Percentiles rank a stretch among this genome's conserved stretches.
Conservation (phyloP, 164 flowering plant genomes). For the Vitis rupestris region DNA sequence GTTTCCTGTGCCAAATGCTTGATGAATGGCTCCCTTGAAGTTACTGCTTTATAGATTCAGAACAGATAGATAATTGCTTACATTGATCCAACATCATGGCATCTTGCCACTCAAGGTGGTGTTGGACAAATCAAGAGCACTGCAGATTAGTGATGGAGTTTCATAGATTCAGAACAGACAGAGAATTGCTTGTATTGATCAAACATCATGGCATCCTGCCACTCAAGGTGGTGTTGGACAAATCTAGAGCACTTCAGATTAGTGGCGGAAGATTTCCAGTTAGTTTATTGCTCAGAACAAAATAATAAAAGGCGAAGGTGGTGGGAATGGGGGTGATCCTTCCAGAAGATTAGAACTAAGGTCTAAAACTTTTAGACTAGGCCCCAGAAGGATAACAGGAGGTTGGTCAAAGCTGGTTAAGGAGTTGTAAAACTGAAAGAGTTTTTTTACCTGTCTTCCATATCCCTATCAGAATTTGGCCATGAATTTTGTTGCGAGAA, state of each 20-base stretch:
- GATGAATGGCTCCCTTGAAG: slow-evolving; percentile 16
- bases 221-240: slow-evolving; percentile 14
- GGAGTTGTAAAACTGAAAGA: slow-evolving; percentile 3
- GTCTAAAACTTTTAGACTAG: not conserved
- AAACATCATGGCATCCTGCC: slow-evolving; percentile 25
- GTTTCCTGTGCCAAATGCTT: not conserved
- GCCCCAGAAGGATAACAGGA: not conserved
- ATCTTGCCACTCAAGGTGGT: slow-evolving; percentile 22
- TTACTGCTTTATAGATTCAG: slow-evolving; percentile 11
- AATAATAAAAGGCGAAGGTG: not conserved
- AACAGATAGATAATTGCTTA: not conserved
- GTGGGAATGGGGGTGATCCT: slow-evolving; percentile 14
- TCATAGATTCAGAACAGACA: slow-evolving; percentile 8
- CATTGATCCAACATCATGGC: slow-evolving; percentile 17
- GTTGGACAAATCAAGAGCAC: slow-evolving; percentile 9
- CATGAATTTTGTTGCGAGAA: slow-evolving; percentile 16
- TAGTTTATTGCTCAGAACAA: slow-evolving; percentile 3
- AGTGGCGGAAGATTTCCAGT: slow-evolving; percentile 12
- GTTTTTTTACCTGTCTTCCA: not conserved
- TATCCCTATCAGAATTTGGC: slow-evolving; percentile 17
- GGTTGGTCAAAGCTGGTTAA: slow-evolving; percentile 10
- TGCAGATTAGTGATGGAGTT: slow-evolving; percentile 9
- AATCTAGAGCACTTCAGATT: slow-evolving; percentile 16
- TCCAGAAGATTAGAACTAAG: slow-evolving; percentile 5
- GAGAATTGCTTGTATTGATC: not conserved